Evolutionary conservation across 805 yeast genomes (phyloP).

Genomic region (Yarrowia bubula): DNA sequence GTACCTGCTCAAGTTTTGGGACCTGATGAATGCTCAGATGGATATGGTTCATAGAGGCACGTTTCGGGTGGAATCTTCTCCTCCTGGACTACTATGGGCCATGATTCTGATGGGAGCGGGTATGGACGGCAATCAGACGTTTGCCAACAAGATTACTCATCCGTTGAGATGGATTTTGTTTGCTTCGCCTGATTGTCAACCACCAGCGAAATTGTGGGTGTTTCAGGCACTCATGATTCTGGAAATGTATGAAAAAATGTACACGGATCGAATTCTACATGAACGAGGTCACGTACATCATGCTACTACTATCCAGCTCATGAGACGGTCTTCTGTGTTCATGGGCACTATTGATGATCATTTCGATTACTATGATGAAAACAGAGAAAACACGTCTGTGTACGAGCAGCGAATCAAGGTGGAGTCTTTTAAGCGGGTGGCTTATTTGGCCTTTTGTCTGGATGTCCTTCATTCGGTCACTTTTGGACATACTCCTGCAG

Average conservation of each 20-base stretch:
- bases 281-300: conserved; percentile 85
- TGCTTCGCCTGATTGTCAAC: conserved; percentile 65
- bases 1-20: conserved; percentile 50
- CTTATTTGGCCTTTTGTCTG: conserved; percentile 76
- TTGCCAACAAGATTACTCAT: conserved; percentile 49
- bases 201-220: conserved; percentile 76
- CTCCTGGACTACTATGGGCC: conserved; percentile 51
- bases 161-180: conserved; percentile 71
- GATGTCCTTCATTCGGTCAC: conserved; percentile 77
- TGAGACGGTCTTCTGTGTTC: conserved; percentile 71
- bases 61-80: conserved; percentile 49
- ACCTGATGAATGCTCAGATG: conserved; percentile 56
- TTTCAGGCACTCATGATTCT: conserved; percentile 68
- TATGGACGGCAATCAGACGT: conserved; percentile 39
- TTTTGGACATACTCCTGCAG: conserved; percentile 66
- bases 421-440: conserved; percentile 73
- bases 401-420: conserved; percentile 36
- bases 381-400: background rate
- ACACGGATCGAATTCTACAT: conserved; percentile 64
- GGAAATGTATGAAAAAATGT: conserved; percentile 78
- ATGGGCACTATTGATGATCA: conserved; percentile 33
- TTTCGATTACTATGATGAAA: conserved; percentile 14
- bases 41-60: conserved; percentile 61
- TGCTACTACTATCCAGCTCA: conserved; percentile 76
- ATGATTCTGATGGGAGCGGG: conserved; percentile 60